Evolutionary conservation across 345 rosid species (phyloP).

Genomic region (Anastatica hierochuntica): DNA sequence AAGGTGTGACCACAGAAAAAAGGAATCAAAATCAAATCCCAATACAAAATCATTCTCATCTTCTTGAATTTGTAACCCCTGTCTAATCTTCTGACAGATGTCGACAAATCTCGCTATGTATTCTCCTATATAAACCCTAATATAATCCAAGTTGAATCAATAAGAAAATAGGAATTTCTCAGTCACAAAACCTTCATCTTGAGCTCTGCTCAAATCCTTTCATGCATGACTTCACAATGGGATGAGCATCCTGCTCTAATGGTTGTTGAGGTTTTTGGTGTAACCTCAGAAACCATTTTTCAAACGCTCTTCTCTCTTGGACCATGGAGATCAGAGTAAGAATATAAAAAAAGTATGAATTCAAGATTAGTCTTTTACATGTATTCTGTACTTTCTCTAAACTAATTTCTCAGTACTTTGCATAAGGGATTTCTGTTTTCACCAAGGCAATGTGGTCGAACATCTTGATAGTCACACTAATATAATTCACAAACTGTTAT

Average conservation of each 20-base stretch:
- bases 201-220: too few species aligned
- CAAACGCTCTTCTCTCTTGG: constrained; percentile 93
- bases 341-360: not conserved
- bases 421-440: constrained; percentile 97
- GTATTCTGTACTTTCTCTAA: not conserved
- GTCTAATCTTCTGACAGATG: too few species aligned
- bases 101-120: too few species aligned
- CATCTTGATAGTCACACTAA: constrained; percentile 94
- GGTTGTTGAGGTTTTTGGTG: constrained; percentile 90
- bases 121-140: too few species aligned
- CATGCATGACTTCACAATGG: constrained; percentile 45
- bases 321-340: constrained; percentile 89
- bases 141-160: too few species aligned
- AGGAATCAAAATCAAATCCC: too few species aligned
- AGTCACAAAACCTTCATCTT: too few species aligned
- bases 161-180: too few species aligned
- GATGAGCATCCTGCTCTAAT: constrained; percentile 96
- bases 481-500: constrained; percentile 76
- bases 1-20: too few species aligned
- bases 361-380: too few species aligned
- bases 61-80: too few species aligned
- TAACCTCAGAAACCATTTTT: constrained; percentile 86
- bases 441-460: constrained; percentile 82
- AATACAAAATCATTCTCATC: too few species aligned
- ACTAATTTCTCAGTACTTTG: constrained; percentile 4